A percentile compares a stretch with the other conserved stretches of the same genome.
Evolutionary conservation across 192 early-diverging fungal species (phyloP).

Genomic region (Paraglomus occultum): DNA sequence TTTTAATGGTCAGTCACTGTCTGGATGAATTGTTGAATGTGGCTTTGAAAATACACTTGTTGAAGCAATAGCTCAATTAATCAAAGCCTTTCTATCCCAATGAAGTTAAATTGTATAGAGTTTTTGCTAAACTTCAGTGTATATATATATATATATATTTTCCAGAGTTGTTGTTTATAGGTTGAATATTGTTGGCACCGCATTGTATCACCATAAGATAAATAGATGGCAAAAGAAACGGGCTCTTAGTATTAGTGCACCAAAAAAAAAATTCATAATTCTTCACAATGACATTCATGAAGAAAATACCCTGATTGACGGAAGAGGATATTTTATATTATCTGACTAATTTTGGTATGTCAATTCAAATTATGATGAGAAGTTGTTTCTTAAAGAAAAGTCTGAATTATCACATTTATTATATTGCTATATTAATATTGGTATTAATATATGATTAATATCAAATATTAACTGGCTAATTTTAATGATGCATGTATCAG

Average conservation of each 20-base stretch:
- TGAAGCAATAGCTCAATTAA: too few relatives aligned
- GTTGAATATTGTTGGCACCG: neutral
- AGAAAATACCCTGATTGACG: neutral
- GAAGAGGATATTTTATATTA: neutral
- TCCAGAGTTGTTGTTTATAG: neutral
- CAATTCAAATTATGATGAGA: too few relatives aligned
- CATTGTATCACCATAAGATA: neutral
- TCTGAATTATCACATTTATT: too few relatives aligned
- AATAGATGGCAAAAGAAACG: neutral
- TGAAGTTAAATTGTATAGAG: slow-evolving; percentile 2
- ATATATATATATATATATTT: neutral
- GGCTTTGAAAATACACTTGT: too few relatives aligned
- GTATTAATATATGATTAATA: too few relatives aligned
- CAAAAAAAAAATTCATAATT: neutral
- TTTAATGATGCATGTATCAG: too few relatives aligned
- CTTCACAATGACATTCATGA: neutral
- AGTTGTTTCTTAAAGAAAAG: too few relatives aligned
- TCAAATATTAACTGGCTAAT: too few relatives aligned
- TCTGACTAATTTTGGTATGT: neutral
- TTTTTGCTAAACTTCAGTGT: slow-evolving; percentile 7
- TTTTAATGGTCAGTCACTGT: too few relatives aligned
- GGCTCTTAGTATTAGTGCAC: neutral
- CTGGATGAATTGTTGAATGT: neutral
- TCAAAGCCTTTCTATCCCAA: too few relatives aligned
- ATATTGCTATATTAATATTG: too few relatives aligned